Evolutionary conservation across 148 eudicot species (phyloP).

Genomic region (Chenopodium album): DNA sequence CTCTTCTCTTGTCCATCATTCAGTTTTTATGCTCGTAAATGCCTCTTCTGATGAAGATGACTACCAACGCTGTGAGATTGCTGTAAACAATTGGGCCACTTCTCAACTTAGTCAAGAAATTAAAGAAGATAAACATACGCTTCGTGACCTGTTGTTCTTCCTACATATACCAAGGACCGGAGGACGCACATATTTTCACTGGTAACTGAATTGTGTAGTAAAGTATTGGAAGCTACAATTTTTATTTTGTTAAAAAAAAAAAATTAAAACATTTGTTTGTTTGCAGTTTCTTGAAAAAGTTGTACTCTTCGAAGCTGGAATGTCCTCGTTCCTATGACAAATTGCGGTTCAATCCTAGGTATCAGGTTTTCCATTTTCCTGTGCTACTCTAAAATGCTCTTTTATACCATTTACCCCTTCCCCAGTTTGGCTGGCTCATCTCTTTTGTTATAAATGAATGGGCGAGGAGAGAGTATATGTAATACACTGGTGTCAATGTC

Average conservation of each 20-base stretch:
- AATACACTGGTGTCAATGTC: not conserved
- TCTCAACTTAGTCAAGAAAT: slow-evolving; percentile 50
- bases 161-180: slow-evolving; percentile 94
- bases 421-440: not conserved
- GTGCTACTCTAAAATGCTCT: not conserved
- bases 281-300: slow-evolving; percentile 80
- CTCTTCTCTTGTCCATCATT: slow-evolving; percentile 6
- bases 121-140: slow-evolving; percentile 60
- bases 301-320: slow-evolving; percentile 62
- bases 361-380: slow-evolving; percentile 15
- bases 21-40: slow-evolving; percentile 29
- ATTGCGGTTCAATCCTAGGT: slow-evolving; percentile 85
- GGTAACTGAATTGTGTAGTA: slow-evolving; percentile 38
- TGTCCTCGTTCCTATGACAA: slow-evolving; percentile 97
- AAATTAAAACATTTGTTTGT: not conserved
- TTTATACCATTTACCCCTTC: not conserved
- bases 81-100: slow-evolving; percentile 72
- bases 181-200: slow-evolving; percentile 81
- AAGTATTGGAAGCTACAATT: not conserved
- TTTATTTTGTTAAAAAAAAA: not conserved
- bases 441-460: not conserved
- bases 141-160: slow-evolving; percentile 77
- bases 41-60: slow-evolving; percentile 42
- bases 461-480: not conserved
- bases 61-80: slow-evolving; percentile 52